Evolutionary conservation across 2,329 filamentous ascomycete genomes (phyloP), one percentile per base, ranked within the genome.

Genomic region (Dryadomyces quercus-mongolicae): DNA sequence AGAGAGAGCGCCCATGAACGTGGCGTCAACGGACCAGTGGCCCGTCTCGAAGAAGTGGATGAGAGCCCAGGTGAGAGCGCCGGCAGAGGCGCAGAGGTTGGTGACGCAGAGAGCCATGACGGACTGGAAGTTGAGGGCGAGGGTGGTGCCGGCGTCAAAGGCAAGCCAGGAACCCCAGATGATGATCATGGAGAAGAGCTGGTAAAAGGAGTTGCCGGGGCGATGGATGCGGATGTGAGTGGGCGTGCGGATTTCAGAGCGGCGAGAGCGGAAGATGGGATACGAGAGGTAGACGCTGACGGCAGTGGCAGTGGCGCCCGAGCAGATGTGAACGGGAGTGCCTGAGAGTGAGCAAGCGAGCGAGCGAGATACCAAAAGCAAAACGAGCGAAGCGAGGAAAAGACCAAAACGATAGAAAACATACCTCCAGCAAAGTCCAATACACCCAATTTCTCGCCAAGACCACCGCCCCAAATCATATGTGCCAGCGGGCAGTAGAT

Each of bases 121-220:
- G 53, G 93, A 92, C 61, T 92, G 86, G 52, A 97, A 78, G 74
- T 95, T 95, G 61, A 91, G 88, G 61, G 91, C 90, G 61, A 96
- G 95, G 34, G 91, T 76, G 34, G 90, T 95, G 58, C 93, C 92
- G 63, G 92, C 93, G 76, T 97, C 97, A 81, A 97, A 97, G 52
- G 91, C 93, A 59, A 97, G 78, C 93, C 93, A 97, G 64, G 92
- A 92, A 65, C 97, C 96, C 90, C 91, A 97, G 55, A 97, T 88
- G 63, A 97, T 89, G 71, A 97, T 95, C 64, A 97, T 80, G 7
- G 91, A 95, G 61, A 97, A 90, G 4, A 76, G 62, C 67, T 57
- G 56, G 38, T 53, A 52, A 8, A 53, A 54, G 2, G 53, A 18
- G 25, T 53, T 55, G 9, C 53, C 53, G 5, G 56, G 56, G 16